These are phyloP conservation scores for Tolypocladium endophyticum DNA, from an alignment of 2,329 filamentous ascomycete species.

Conservation along the genomic window DNA sequence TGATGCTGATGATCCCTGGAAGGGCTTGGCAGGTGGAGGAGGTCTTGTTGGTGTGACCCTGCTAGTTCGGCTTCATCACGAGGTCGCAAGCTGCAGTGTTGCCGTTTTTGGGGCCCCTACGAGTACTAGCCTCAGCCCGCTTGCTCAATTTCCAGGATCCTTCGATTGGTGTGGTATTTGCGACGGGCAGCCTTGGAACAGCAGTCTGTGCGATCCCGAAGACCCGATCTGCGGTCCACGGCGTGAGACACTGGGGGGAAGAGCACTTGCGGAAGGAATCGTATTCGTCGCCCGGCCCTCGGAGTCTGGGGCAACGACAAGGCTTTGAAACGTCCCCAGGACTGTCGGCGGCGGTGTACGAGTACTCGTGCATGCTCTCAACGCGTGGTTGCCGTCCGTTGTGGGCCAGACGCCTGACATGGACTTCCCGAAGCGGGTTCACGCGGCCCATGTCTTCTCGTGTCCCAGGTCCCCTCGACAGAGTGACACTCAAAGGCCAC, in stretches of 20 bases:
- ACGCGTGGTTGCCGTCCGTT: not conserved
- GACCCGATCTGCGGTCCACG: not conserved
- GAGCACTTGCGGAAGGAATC: not conserved
- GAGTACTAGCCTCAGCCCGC: not conserved
- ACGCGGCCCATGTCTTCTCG: not conserved
- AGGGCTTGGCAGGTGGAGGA: slow-evolving; percentile 1
- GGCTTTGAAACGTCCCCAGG: slow-evolving; percentile 7
- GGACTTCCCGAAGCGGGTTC: not conserved
- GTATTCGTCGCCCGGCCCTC: not conserved
- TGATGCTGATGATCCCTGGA: not conserved
- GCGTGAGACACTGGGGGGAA: not conserved
- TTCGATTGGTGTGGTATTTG: not conserved
- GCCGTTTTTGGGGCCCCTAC: not conserved
- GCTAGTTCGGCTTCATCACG: not conserved
- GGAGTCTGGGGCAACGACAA: not conserved
- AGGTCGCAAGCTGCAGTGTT: not conserved
- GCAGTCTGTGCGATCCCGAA: slow-evolving; percentile 1
- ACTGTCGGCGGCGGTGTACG: not conserved
- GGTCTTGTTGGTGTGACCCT: not conserved
- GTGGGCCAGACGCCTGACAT: not conserved
- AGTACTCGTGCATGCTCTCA: not conserved
- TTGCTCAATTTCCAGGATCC: not conserved
- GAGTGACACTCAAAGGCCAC: not conserved
- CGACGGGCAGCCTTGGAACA: not conserved
- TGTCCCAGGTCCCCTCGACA: not conserved